Base-by-base conservation (phyloP, 1,139 yeast genomes). In the Pichia sp. region DNA sequence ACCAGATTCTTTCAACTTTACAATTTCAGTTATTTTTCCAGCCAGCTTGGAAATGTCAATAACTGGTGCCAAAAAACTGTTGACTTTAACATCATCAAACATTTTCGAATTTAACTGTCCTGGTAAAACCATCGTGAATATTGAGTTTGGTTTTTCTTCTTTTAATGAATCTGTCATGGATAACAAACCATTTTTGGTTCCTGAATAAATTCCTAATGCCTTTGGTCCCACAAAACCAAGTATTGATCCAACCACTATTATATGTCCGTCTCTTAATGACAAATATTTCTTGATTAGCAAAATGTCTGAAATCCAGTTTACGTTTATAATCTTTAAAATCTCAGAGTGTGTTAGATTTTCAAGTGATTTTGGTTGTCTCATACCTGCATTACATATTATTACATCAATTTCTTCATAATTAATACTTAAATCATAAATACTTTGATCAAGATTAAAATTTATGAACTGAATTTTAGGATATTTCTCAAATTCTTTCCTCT, bases 311-410 rank as follows among this genome's bases (percentile, higher is more conserved):
- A 80, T 58, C 3, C 77, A 69, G 58, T 87, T 87, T 18, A 83
- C 74, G 26, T 73, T 68, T 47, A 82, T 69, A 1, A 80, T 63
- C 0, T 58, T 55, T 3, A 59, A 54, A 4, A 79, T 67, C 12
- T 68, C 65, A 0, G 58, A 57, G 3, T 58, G 64, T 0, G 65
- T 48, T 43, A 76, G 50, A 7, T 72, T 69, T 13, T 72, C 52
- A 2, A 84, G 55, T 1, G 73, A 57, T 39, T 72, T 70, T 49
- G 65, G 64, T 42, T 79, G 80, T 45, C 90, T 70, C 12, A 81
- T 66, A 0, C 92, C 96, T 0, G 95, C 96, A 62, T 86, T 87
- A 59, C 85, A 84, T 25, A 89, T 68, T 39, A 86, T 63, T 0
- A 85, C 68, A 30, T 80, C 73, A 2, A 85, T 67, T 22, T 59